These are phyloP conservation scores for Anthracocystis walkeri DNA, from an alignment of 1,284 basidiomycete genomes.

Conservation along the genomic window DNA sequence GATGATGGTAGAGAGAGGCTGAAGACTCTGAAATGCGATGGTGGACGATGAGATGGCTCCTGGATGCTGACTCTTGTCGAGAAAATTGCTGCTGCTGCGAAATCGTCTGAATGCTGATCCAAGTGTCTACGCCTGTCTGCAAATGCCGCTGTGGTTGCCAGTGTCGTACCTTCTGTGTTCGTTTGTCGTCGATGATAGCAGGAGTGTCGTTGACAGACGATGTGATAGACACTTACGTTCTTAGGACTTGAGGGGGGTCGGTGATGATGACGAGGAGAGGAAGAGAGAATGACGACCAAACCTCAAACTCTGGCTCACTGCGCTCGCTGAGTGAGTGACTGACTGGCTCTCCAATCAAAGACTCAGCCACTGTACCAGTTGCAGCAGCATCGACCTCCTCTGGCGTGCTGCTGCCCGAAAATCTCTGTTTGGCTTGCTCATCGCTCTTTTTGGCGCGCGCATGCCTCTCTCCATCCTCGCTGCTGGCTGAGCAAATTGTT, in stretches of 20 bases:
- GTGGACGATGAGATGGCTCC: not conserved
- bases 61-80: not conserved
- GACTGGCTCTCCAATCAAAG: slow-evolving; percentile 7
- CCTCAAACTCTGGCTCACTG: slow-evolving; percentile 38
- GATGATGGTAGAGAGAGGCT: not conserved
- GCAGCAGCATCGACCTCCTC: not conserved
- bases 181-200: slow-evolving; percentile 19
- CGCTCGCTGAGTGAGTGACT: slow-evolving; percentile 2
- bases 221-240: slow-evolving; percentile 38
- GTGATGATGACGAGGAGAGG: slow-evolving; percentile 50
- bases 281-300: slow-evolving; percentile 39
- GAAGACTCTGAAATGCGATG: not conserved
- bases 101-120: slow-evolving; percentile 2
- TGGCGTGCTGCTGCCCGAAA: slow-evolving; percentile 22
- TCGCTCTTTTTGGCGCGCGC: slow-evolving; percentile 12
- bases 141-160: not conserved
- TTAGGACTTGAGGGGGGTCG: slow-evolving; percentile 49
- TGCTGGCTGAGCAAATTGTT: not conserved
- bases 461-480: not conserved
- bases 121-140: not conserved
- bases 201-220: slow-evolving; percentile 16
- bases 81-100: slow-evolving; percentile 3
- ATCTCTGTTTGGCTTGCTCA: slow-evolving; percentile 11
- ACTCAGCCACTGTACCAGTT: slow-evolving; percentile 16
- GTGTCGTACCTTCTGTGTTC: slow-evolving; percentile 15